A percentile compares a stretch with the other conserved stretches of the same genome.
Conservation (phyloP, 306 rosid species). For the Pterocarpus macrocarpus region DNA sequence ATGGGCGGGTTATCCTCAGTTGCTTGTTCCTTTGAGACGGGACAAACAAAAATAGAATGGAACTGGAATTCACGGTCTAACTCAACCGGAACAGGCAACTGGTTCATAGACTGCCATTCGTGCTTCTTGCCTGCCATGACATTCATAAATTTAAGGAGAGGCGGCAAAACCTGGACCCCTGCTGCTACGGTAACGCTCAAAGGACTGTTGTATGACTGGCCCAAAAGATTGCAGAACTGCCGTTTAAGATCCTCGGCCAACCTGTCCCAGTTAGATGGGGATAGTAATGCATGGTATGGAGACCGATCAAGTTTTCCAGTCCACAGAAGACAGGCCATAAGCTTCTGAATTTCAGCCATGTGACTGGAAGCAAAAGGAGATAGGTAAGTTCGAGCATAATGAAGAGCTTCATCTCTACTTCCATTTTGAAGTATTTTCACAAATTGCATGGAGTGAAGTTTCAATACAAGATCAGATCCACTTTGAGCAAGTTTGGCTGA, state of each 20-base stretch:
- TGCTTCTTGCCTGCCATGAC: constrained; percentile 90
- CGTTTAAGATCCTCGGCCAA: constrained; percentile 75
- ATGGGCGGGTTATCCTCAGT: constrained; percentile 91
- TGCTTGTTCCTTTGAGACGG: constrained; percentile 93
- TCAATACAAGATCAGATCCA: constrained; percentile 78
- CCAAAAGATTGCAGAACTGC: constrained; percentile 90
- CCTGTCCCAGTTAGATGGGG: constrained; percentile 75
- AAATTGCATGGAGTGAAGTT: constrained; percentile 81
- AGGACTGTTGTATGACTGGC: constrained; percentile 82
- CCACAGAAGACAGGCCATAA: constrained; percentile 82
- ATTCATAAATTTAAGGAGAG: constrained; percentile 74
- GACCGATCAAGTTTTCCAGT: constrained; percentile 79
- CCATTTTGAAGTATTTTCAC: constrained; percentile 72
- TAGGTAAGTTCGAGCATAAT: constrained; percentile 73
- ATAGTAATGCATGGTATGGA: constrained; percentile 72
- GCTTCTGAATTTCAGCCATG: constrained; percentile 80
- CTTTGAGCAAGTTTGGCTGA: constrained; percentile 69
- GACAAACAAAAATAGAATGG: constrained; percentile 95
- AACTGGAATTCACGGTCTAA: constrained; percentile 81
- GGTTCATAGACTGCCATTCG: constrained; percentile 90
- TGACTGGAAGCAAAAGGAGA: constrained; percentile 67
- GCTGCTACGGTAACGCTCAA: constrained; percentile 84
- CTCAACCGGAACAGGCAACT: constrained; percentile 87
- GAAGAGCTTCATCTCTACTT: constrained; percentile 69
- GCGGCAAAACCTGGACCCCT: constrained; percentile 80